Evolutionary conservation across 805 yeast genomes (phyloP), one percentile per base, ranked within the genome.

Genomic region (Monosporozyma solicola): DNA sequence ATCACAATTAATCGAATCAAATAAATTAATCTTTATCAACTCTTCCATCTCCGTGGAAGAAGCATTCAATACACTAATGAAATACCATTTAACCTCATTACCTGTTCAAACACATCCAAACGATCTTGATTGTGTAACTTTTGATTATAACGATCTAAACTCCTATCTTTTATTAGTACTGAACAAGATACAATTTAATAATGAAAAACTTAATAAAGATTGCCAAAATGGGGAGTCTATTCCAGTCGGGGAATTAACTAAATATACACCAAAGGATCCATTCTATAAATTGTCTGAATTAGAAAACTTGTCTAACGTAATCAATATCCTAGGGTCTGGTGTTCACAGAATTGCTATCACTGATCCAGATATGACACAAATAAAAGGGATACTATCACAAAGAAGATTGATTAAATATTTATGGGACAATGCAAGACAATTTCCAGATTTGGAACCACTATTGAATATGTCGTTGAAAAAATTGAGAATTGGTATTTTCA

Each of bases 301-400:
- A 16, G 90, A 85, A 53, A 79, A 83, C 22, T 73, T 92, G 51
- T 75, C 84, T 41, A 77, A 80, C 4, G 97, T 89, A 2, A 86
- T 87, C 60, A 95, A 89, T 67, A 82, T 87, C 11, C 74, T 92
- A 56, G 98, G 97, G n/a, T 80, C 87, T 41, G 99, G 99, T 22
- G 96, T 91, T 3, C 99, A 94, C 71, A 78, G 99, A 65, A 81
- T 92, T 22, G 96, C 97, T 10, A 87, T 91, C 53, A 77, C 85
- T 24, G 74, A 81, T 63, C 68, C 72, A 20, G 76, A 74, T 48
- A 69, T 74, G 49, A 74, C 78, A 25, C 74, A 75, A 54, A 82
- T 91, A 49, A 81, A 85, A 2, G 98, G 98, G 53, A 81, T 92
- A 13, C 74, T 94, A 47, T 88, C 97, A 0, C 99, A 92, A 72